Evolutionary conservation across 495 filamentous ascomycete genomes (phyloP), one percentile per base, ranked within the genome.

Genomic region (Aspergillus baeticus): DNA sequence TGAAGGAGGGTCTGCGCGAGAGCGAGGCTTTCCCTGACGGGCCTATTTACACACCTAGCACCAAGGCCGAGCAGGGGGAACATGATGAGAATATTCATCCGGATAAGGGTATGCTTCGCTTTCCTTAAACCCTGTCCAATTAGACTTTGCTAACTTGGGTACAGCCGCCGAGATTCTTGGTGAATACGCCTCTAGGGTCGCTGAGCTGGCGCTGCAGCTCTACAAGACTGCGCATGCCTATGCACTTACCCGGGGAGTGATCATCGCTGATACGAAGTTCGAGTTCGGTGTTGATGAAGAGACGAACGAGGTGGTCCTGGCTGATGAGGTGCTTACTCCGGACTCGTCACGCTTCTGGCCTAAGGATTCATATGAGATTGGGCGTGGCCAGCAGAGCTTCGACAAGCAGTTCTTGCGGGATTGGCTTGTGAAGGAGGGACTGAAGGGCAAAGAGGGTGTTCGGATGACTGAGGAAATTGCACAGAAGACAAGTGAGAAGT

Each of bases 331-430:
- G 14, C 76, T 98, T 38, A 98, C 93, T 7, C 87, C 86, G 15
- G 90, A 94, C 66, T 89, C 85, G 39, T 91, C 87, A 11, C 84
- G 94, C 10, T 96, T 97, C 80, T 98, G 94, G 94, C 85, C 84
- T 5, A 82, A 80, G 59, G 85, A 83, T 21, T 75, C 75, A 8
- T 96, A 96, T 62, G 80, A 82, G 61, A 70, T 85, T 29, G 93
- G 93, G 0, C 76, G 77, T 34, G 79, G 87, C 18, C 92, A 96
- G 76, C 77, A 84, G 50, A 92, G 88, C 71, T 92, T 87, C 52
- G 93, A 98, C 67, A 98, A 98, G 81, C 94, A 97, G 80, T 88
- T 81, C 61, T 61, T 97, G 64, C 77, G 93, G 18, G 87, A 97
- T 71, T 98, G 92, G 92, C 70, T 98, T 67, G 86, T 83, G 0